A percentile compares a stretch with the other conserved stretches of the same genome.
Conservation (phyloP, 805 yeast genomes). For the Hagleromyces aurorensis region DNA sequence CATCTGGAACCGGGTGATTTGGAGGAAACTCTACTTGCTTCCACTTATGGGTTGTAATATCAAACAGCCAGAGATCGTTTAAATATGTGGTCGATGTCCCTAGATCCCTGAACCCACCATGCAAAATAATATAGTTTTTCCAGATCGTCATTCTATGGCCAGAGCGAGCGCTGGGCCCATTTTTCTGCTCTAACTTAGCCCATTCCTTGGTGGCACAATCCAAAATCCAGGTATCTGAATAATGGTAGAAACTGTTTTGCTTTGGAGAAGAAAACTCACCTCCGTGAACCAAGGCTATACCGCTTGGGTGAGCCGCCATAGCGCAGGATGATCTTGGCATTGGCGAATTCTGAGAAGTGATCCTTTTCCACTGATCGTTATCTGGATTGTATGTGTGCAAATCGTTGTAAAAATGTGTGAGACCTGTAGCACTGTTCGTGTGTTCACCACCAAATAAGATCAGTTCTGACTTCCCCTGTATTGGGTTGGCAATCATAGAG, state of each 20-base stretch:
- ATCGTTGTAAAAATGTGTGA: conserved; percentile 74
- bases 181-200: conserved; percentile 73
- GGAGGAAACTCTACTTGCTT: conserved; percentile 79
- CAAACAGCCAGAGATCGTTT: conserved; percentile 87
- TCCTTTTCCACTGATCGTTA: conserved; percentile 71
- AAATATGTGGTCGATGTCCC: conserved; percentile 78
- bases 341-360: conserved; percentile 79
- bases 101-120: conserved; percentile 90
- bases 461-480: conserved; percentile 68
- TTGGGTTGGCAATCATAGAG: conserved; percentile 66
- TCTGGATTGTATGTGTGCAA: conserved; percentile 65
- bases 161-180: conserved; percentile 77
- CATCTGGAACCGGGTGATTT: conserved; percentile 75
- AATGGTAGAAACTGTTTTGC: conserved; percentile 91
- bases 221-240: conserved; percentile 91
- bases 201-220: conserved; percentile 83
- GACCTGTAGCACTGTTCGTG: conserved; percentile 37
- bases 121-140: conserved; percentile 81
- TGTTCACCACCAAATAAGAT: conserved; percentile 87
- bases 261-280: conserved; percentile 97
- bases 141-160: conserved; percentile 88
- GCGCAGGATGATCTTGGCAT: conserved; percentile 91
- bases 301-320: conserved; percentile 88
- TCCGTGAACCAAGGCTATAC: conserved; percentile 79
- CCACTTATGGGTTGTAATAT: conserved; percentile 86